A percentile compares a stretch with the other conserved stretches of the same genome.
Conservation (phyloP, 352 stramenopile species). For the Globisporangium camurandrum region DNA sequence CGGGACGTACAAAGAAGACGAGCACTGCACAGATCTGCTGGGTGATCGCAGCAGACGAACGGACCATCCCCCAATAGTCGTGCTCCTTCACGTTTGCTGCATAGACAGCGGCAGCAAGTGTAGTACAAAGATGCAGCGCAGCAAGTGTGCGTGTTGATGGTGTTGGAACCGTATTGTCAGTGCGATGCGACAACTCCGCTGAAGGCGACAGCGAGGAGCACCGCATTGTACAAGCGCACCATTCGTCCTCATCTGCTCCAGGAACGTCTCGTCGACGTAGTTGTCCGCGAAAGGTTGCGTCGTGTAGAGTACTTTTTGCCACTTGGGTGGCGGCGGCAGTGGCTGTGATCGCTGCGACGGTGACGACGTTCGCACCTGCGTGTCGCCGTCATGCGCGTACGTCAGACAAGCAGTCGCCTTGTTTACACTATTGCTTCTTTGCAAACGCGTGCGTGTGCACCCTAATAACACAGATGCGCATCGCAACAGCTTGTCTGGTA, state of each 20-base stretch:
- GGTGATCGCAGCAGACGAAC: conserved; percentile 73
- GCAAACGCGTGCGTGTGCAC: no score
- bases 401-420: not conserved
- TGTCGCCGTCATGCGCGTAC: no score
- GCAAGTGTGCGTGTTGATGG: no score
- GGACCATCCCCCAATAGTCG: conserved; percentile 82
- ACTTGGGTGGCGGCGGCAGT: conserved; percentile 19
- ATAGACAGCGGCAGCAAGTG: no score
- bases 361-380: no score
- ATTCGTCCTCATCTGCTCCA: conserved; percentile 88
- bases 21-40: conserved; percentile 86
- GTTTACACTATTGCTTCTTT: no score
- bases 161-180: no score
- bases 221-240: conserved; percentile 24
- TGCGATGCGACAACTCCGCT: not conserved
- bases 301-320: conserved; percentile 87
- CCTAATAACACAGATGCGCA: no score
- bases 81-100: conserved; percentile 77
- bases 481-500: no score
- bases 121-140: no score
- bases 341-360: no score
- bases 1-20: conserved; percentile 77
- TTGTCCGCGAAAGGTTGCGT: conserved; percentile 87
- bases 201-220: no score
- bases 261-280: conserved; percentile 85